Percentiles rank a stretch among this genome's conserved stretches.
These are phyloP conservation scores for Mixia osmundae DNA, from an alignment of 1,284 basidiomycete genomes.

Conservation along the genomic window DNA sequence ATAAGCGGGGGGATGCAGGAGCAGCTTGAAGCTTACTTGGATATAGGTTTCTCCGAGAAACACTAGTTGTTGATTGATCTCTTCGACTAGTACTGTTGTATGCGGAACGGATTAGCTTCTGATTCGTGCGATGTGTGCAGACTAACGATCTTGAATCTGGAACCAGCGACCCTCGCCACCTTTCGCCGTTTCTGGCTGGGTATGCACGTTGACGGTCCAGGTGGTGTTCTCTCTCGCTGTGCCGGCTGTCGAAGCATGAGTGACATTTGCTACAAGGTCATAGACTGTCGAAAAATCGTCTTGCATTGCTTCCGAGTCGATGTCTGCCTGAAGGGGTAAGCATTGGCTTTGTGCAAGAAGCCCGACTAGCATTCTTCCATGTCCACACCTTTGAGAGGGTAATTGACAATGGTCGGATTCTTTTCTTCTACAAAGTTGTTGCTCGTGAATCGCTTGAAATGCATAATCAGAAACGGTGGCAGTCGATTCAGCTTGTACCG, in stretches of 20 bases:
- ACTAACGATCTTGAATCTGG: constrained; percentile 86
- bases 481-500: constrained; percentile 69
- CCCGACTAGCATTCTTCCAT: constrained; percentile 52
- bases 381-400: constrained; percentile 76
- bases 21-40: constrained; percentile 33
- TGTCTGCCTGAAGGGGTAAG: constrained; percentile 30
- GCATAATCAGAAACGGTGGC: constrained; percentile 78
- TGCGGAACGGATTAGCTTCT: too few relatives aligned
- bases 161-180: constrained; percentile 61
- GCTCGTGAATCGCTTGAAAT: constrained; percentile 95
- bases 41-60: constrained; percentile 88
- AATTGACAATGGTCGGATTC: constrained; percentile 96
- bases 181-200: constrained; percentile 17
- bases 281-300: constrained; percentile 37
- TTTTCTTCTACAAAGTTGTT: constrained; percentile 96
- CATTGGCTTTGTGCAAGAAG: constrained; percentile 4
- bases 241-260: constrained; percentile 78
- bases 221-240: constrained; percentile 62
- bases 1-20: background rate
- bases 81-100: constrained; percentile 89
- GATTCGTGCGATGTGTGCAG: too few relatives aligned
- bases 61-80: constrained; percentile 89
- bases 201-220: constrained; percentile 78
- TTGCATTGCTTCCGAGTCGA: constrained; percentile 37
- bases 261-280: constrained; percentile 86